phyloP scores from a whole-genome alignment of 2,329 filamentous ascomycete genomes.

The Phaeoacremonium minimum region DNA sequence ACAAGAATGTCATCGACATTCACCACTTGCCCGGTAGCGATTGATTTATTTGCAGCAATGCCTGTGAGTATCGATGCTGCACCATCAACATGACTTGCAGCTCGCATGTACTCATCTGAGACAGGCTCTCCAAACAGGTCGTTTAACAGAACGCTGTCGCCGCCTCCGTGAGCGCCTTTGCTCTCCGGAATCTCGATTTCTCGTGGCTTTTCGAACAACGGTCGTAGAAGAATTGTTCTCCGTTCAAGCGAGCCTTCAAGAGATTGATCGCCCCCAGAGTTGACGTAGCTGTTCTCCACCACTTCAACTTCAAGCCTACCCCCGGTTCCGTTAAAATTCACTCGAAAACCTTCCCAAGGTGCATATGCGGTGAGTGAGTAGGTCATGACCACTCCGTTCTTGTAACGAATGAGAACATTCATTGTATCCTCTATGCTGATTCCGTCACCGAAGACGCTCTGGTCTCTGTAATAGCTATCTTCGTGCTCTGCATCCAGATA shows the following conservation, averaged over 20 bases:
- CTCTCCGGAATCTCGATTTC: constrained; percentile 49
- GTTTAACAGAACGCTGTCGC: constrained; percentile 51
- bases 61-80: constrained; percentile 56
- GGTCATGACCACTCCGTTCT: constrained; percentile 51
- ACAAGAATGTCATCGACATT: constrained; percentile 47
- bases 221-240: constrained; percentile 43
- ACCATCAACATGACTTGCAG: constrained; percentile 55
- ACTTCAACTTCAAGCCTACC: constrained; percentile 58
- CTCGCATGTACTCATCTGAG: constrained; percentile 47
- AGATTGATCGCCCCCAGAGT: constrained; percentile 54
- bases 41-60: constrained; percentile 54
- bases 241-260: constrained; percentile 48
- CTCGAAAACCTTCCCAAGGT: constrained; percentile 58
- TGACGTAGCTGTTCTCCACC: constrained; percentile 58
- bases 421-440: constrained; percentile 64
- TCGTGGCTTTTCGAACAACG: constrained; percentile 51
- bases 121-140: constrained; percentile 52
- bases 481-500: constrained; percentile 61
- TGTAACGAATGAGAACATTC: constrained; percentile 54
- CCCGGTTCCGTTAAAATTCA: constrained; percentile 53
- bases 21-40: constrained; percentile 51
- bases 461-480: constrained; percentile 57
- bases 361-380: constrained; percentile 58
- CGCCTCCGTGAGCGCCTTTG: constrained; percentile 55
- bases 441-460: constrained; percentile 59